phyloP scores from a whole-genome alignment of 2,329 filamentous ascomycete species.

The Penicillium thymicola region DNA sequence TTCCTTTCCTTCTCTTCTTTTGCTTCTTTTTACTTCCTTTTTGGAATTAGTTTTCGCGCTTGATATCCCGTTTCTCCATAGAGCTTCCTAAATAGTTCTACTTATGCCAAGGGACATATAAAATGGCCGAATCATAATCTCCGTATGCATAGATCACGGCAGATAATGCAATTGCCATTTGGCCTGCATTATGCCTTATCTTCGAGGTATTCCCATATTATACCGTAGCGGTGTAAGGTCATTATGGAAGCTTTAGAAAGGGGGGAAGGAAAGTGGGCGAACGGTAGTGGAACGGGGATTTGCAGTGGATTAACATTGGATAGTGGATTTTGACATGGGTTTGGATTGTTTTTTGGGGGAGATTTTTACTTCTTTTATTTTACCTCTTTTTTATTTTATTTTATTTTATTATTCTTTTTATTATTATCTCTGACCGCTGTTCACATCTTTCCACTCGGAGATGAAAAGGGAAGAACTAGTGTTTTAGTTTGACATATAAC shows the following conservation, averaged over 20 bases:
- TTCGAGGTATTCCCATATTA: background rate
- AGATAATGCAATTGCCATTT: conserved; percentile 24
- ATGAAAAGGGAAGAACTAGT: conserved; percentile 5
- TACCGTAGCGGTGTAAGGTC: conserved; percentile 5
- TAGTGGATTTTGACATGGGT: background rate
- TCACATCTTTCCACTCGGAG: conserved; percentile 5
- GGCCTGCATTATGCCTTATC: conserved; percentile 22
- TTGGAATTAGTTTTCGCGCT: background rate
- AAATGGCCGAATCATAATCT: background rate
- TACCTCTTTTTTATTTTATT: background rate
- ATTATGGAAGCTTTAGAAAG: background rate
- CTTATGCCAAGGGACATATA: background rate
- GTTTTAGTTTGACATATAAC: background rate
- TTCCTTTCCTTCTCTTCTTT: background rate
- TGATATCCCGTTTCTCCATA: background rate
- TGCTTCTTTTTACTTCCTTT: background rate
- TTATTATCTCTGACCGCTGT: conserved; percentile 5
- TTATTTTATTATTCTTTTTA: background rate
- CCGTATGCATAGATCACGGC: conserved; percentile 14
- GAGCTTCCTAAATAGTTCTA: background rate
- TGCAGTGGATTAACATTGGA: background rate
- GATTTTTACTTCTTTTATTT: background rate
- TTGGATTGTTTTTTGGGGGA: background rate
- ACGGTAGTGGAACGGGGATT: background rate
- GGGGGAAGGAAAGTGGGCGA: background rate